Evolutionary conservation across 2,329 filamentous ascomycete species (phyloP), one percentile per base, ranked within the genome.

Genomic region (Aspergillus sp.): DNA sequence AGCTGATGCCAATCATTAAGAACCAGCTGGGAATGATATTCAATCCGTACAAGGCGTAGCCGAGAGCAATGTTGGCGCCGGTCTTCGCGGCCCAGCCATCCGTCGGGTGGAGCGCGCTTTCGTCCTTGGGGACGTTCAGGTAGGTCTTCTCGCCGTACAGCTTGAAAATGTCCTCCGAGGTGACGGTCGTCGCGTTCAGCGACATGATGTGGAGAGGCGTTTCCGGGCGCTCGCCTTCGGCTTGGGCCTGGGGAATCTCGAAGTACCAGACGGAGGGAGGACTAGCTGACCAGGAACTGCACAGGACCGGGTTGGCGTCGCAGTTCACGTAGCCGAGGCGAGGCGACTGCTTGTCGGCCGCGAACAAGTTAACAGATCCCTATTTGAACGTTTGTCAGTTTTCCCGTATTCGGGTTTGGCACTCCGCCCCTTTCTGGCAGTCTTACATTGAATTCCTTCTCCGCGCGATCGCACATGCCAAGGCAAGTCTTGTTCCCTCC

Each of bases 401-500:
- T 32, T 16, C 7, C 13, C 13, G n/a, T n/a, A n/a, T n/a, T 10
- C 15, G 13, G 8, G 12, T 10, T 7, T 32, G 5, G 14, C 12
- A 8, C 8, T n/a, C 19, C 29, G 12, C 12, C 3, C 3, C n/a
- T 17, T 24, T 30, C 15, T n/a, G 15, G 5, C 25, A 29, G 30
- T 47, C 61, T 49, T 53, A 67, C 64, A 42, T 67, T 65, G 55
- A 64, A 69, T 5, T 71, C 71, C 47, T 65, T 64, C 33, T 76
- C 71, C 8, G 69, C 65, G 27, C 58, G 61, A 17, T 49, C 65
- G 54, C 76, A 80, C 40, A 68, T 57, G 41, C 75, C 75, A 45
- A 68, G 76, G 61, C 76, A 80, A 24, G 73, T 77, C 55, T 70
- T 71, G 61, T 80, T 80, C 27, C 74, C 75, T 38, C 76, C 76